Evolutionary conservation across 2,329 filamentous ascomycete species (phyloP).

Genomic region (Cladophialophora exuberans): DNA sequence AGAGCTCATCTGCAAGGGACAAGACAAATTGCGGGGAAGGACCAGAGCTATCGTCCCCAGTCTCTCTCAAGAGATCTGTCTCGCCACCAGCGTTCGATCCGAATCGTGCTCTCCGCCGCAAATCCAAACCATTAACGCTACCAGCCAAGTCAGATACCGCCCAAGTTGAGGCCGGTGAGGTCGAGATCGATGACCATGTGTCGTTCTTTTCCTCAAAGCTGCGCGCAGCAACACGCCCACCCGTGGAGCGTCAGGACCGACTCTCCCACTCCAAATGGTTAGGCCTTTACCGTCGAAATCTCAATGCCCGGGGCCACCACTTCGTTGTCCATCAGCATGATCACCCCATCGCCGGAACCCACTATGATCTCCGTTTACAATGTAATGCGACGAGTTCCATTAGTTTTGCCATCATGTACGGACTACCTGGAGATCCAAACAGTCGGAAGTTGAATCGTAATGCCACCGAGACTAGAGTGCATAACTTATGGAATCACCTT

Average conservation of each 20-base stretch:
- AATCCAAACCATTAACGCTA: conserved; percentile 1
- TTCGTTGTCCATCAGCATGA: conserved; percentile 76
- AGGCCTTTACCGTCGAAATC: conserved; percentile 53
- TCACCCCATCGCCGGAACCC: conserved; percentile 68
- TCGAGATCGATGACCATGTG: conserved; percentile 53
- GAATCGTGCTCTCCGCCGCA: background rate
- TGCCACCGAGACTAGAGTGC: conserved; percentile 65
- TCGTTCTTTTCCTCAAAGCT: conserved; percentile 52
- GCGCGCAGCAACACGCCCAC: conserved; percentile 35
- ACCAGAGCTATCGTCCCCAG: conserved; percentile 10
- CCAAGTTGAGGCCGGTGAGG: conserved; percentile 56
- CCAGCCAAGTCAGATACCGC: conserved; percentile 36
- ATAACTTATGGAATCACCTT: conserved; percentile 66
- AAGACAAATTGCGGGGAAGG: conserved; percentile 11
- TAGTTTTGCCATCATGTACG: conserved; percentile 68
- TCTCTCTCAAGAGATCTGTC: conserved; percentile 24
- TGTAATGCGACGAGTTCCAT: conserved; percentile 69
- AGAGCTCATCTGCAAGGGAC: conserved; percentile 16
- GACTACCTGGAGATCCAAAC: conserved; percentile 62
- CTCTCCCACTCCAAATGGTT: conserved; percentile 49
- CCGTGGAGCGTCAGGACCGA: conserved; percentile 34
- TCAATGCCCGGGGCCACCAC: conserved; percentile 53
- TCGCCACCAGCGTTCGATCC: conserved; percentile 25
- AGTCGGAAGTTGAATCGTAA: conserved; percentile 59
- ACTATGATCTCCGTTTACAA: conserved; percentile 72